A percentile compares a stretch with the other conserved stretches of the same genome.
phyloP scores from a whole-genome alignment of 148 eudicot genomes.

The Simmondsia chinensis region DNA sequence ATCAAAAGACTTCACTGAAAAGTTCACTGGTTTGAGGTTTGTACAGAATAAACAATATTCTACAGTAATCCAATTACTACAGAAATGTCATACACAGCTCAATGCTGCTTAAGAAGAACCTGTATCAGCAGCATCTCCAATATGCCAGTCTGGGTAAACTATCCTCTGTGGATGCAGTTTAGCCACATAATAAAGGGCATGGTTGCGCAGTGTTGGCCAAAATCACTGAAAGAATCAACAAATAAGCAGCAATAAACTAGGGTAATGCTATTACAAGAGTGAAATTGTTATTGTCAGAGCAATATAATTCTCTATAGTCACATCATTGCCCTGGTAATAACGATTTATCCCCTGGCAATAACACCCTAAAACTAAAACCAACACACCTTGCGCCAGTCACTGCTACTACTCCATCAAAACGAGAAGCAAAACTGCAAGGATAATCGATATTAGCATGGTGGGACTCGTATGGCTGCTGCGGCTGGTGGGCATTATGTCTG shows the following conservation, averaged over 20 bases:
- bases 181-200: slow-evolving; percentile 17
- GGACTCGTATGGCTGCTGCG: slow-evolving; percentile 19
- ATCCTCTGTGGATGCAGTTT: slow-evolving; percentile 7
- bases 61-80: no score
- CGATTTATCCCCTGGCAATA: no score
- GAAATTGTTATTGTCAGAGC: no score
- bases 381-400: slow-evolving; percentile 6
- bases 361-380: slow-evolving; percentile 11
- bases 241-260: slow-evolving; percentile 15
- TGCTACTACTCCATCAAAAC: slow-evolving; percentile 28
- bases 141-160: slow-evolving; percentile 1
- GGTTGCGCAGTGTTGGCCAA: not conserved
- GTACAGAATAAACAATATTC: no score
- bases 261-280: no score
- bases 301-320: no score
- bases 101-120: slow-evolving; percentile 14
- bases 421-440: slow-evolving; percentile 24
- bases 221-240: slow-evolving; percentile 26
- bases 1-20: no score
- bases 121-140: slow-evolving; percentile 7
- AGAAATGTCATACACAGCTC: no score
- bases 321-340: no score
- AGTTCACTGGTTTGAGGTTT: no score
- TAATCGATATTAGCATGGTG: slow-evolving; percentile 9
- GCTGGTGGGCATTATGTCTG: slow-evolving; percentile 34